Conservation (phyloP, 495 filamentous ascomycete species). For the Endocarpon pusillum region DNA sequence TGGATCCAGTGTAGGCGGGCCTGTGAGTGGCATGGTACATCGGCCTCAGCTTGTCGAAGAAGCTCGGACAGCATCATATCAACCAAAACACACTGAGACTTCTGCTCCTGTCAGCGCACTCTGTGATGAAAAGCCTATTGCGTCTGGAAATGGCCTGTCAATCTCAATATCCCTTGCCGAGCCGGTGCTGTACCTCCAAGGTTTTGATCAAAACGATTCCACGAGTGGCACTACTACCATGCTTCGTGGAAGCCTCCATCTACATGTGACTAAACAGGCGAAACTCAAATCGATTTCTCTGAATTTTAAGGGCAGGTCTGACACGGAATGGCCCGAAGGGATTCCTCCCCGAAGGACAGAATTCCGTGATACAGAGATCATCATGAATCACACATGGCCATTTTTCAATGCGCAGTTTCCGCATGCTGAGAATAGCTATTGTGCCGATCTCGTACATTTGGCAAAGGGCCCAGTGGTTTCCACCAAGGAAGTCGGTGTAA, state of each 20-base stretch:
- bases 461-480: conserved; percentile 25
- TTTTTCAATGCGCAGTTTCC: conserved; percentile 64
- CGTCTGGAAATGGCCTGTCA: conserved; percentile 52
- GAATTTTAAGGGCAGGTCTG: conserved; percentile 67
- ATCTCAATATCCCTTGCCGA: conserved; percentile 70
- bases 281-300: conserved; percentile 92
- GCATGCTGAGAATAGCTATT: conserved; percentile 41
- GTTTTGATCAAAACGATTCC: conserved; percentile 69
- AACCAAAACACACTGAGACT: conserved; percentile 12
- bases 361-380: conserved; percentile 60
- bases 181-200: conserved; percentile 75
- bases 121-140: conserved; percentile 48
- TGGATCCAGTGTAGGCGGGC: conserved; percentile 16
- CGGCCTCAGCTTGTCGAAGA: conserved; percentile 15
- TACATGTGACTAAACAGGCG: conserved; percentile 72
- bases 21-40: conserved; percentile 18
- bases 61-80: conserved; percentile 11
- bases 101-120: conserved; percentile 20
- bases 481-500: conserved; percentile 26
- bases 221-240: conserved; percentile 60
- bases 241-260: conserved; percentile 64
- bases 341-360: conserved; percentile 81
- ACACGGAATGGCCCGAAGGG: conserved; percentile 95
- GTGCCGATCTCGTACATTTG: conserved; percentile 45
- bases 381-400: conserved; percentile 60